Evolutionary conservation across 2,329 filamentous ascomycete genomes (phyloP), one percentile per base, ranked within the genome.

Genomic region (Dothideomycetes sp.): DNA sequence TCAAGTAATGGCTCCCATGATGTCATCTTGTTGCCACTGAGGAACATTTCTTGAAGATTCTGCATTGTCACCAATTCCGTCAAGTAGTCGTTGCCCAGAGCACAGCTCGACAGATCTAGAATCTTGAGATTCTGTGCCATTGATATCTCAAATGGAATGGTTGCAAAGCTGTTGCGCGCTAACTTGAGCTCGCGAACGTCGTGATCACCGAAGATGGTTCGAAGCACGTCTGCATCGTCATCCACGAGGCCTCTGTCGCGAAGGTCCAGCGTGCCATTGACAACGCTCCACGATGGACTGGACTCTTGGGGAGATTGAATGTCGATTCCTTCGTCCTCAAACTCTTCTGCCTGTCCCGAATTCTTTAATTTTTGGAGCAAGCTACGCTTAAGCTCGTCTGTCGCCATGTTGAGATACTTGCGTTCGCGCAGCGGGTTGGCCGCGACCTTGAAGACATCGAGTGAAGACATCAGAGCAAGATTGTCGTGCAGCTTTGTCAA

Each of bases 361-460:
- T 59, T 53, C 56, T 78, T 74, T 46, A 88, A 64, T 18, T 84
- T 75, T 24, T 71, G 71, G 15, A 74, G 72, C 30, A 95, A 64
- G 30, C 80, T 76, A 29, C 75, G 73, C 61, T 94, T 94, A 47
- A 96, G 67, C 40, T 91, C 83, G 11, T 86, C 82, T 0, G 84
- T 87, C 16, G 74, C 73, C 64, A 93, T 84, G 1, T 76, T 82
- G 11, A 88, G 68, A 50, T 91, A 86, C 57, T 87, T 94, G 57
- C 83, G 87, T 57, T 95, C 87, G 11, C 84, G 74, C 11, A 98
- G 66, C 1, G 91, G 91, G 53, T 98, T 98, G n/a, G 86, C 87
- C 30, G 79, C 80, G 22, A 98, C 68, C 4, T 80, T 78, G 29
- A 96, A 73, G 56, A 80, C 80, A 15, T 78, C 72, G 8, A 98